phyloP scores from a whole-genome alignment of 805 yeast genomes.

The Saccharomycopsis microspora region DNA sequence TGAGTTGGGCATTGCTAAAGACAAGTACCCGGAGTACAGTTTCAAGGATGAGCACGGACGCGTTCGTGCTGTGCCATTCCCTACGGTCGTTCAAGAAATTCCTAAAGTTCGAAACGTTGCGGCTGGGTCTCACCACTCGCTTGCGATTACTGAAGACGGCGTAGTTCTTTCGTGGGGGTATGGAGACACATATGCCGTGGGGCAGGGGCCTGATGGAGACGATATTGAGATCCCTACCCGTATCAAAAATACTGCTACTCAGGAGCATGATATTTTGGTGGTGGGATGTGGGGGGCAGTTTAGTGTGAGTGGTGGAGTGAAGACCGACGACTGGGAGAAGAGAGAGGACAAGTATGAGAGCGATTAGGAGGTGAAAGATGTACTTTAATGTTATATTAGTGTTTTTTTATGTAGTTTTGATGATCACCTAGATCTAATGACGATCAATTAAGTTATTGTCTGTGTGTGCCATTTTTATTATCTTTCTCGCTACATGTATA shows the following conservation, averaged over 20 bases:
- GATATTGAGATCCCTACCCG: slow-evolving; percentile 85
- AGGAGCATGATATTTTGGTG: slow-evolving; percentile 52
- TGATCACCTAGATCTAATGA: too few relatives aligned
- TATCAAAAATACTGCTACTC: slow-evolving; percentile 90
- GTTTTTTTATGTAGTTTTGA: too few relatives aligned
- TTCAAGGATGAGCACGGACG: slow-evolving; percentile 72
- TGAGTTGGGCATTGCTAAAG: slow-evolving; percentile 72
- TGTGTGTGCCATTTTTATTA: too few relatives aligned
- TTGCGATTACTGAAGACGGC: slow-evolving; percentile 80
- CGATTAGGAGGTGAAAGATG: too few relatives aligned
- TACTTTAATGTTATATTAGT: too few relatives aligned
- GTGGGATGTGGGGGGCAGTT: slow-evolving; percentile 98
- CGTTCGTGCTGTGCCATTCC: slow-evolving; percentile 76
- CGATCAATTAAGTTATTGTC: too few relatives aligned
- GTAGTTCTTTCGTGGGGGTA: slow-evolving; percentile 93
- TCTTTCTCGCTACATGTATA: too few relatives aligned
- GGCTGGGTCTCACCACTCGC: slow-evolving; percentile 85
- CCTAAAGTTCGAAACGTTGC: slow-evolving; percentile 54
- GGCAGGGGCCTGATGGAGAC: slow-evolving; percentile 80
- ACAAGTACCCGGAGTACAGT: slow-evolving; percentile 55
- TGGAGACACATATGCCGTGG: slow-evolving; percentile 94
- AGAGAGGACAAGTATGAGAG: slow-evolving; percentile 37
- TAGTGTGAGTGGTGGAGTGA: slow-evolving; percentile 74
- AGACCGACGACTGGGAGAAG: slow-evolving; percentile 28
- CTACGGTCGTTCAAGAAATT: slow-evolving; percentile 52